Evolutionary conservation across 345 rosid species (phyloP).

Genomic region (Anacardium occidentale): DNA sequence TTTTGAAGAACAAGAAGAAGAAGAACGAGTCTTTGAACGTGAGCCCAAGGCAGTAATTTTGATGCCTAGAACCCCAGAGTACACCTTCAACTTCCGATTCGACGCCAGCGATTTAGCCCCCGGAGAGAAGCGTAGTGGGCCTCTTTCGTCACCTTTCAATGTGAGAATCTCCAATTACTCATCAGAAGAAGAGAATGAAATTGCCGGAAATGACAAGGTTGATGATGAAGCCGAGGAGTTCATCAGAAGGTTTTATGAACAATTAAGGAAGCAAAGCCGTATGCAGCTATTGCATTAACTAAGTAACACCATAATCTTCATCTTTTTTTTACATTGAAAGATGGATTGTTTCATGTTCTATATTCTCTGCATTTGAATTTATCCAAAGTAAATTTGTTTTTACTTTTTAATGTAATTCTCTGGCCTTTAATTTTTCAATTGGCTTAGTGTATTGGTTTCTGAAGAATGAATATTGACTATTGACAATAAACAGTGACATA

Average conservation of each 20-base stretch:
- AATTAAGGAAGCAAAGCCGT: slow-evolving; percentile 45
- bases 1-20: slow-evolving; percentile 28
- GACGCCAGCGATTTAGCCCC: slow-evolving; percentile 16
- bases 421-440: background rate
- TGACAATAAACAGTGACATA: background rate
- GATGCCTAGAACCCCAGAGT: slow-evolving; percentile 48
- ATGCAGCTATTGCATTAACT: slow-evolving; percentile 45
- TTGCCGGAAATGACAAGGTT: slow-evolving; percentile 26
- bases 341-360: slow-evolving; percentile 11
- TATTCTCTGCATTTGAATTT: background rate
- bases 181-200: slow-evolving; percentile 38
- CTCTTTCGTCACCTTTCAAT: slow-evolving; percentile 36
- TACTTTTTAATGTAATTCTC: background rate
- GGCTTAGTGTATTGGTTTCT: slow-evolving; percentile 1
- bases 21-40: background rate
- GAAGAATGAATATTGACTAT: slow-evolving; percentile 3
- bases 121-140: slow-evolving; percentile 36
- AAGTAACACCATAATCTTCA: background rate
- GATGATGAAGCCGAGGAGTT: slow-evolving; percentile 63
- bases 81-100: slow-evolving; percentile 32
- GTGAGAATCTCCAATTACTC: slow-evolving; percentile 48
- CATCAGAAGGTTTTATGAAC: slow-evolving; percentile 52
- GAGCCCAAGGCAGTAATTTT: slow-evolving; percentile 25
- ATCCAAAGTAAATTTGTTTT: slow-evolving; percentile 4
- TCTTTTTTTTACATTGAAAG: slow-evolving; percentile 6